Evolutionary conservation across 2,329 filamentous ascomycete genomes (phyloP), one percentile per base, ranked within the genome.

Genomic region (Cordyceps militaris): DNA sequence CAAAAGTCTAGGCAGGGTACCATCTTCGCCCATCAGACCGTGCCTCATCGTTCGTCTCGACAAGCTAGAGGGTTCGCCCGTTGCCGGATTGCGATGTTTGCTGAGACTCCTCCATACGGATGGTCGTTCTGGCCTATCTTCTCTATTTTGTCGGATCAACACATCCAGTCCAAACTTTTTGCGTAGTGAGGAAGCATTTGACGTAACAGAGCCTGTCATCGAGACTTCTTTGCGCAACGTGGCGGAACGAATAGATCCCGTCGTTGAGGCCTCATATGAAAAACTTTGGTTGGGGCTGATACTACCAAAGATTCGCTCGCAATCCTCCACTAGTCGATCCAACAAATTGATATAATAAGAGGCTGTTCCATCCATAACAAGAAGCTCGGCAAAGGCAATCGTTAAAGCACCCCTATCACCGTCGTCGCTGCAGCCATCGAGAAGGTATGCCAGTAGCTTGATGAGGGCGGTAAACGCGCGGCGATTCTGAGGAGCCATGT

Each of bases 351-450:
- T 92, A 68, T 93, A 94, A 61, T 91, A 83, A 59, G 89, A 85
- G 1, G 91, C 85, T 60, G 86, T 84, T 7, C 86, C 88, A 59
- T 91, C 87, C 4, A 85, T 82, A 2, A 94, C 88, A 7, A 97
- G 76, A 52, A 97, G 79, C 68, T 97, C 91, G 0, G 91, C 87
- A 74, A 97, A 97, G 1, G 91, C 89, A 46, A 90, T 84, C 0
- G 91, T 97, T 64, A 97, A 74, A 23, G 90, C 89, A 50, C 93
- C 93, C 49, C 92, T 83, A 68, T 97, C 93, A 32, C 91, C 88
- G 67, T 97, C 93, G 65, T 96, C 96, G 52, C 87, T 87, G 63
- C 91, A 96, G 3, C 90, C 91, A 62, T 96, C 91, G 7, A 97
- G 81, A 30, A 97, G 76, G 67, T 96, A 91, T 1, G 90, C 89